These are phyloP conservation scores for Phialophora expanda DNA, from an alignment of 2,329 filamentous ascomycete species.

Conservation along the genomic window DNA sequence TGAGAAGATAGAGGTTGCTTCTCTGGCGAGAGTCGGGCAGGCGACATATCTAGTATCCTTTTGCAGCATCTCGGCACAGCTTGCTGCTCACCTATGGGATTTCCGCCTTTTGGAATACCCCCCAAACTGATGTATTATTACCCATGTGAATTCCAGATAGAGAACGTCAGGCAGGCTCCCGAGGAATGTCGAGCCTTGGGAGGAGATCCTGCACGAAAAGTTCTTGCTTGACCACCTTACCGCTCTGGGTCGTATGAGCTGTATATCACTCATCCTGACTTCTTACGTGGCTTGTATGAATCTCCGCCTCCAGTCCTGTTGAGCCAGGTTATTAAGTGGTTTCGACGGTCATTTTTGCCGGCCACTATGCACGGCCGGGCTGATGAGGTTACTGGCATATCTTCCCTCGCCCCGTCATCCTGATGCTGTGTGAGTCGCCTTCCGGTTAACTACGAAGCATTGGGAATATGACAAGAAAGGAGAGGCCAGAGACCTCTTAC, in stretches of 20 bases:
- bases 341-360: neutral
- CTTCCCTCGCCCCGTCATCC: neutral
- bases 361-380: neutral
- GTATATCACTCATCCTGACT: neutral
- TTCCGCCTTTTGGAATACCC: neutral
- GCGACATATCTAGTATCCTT: neutral
- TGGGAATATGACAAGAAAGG: neutral
- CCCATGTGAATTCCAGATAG: constrained; percentile 4
- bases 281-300: neutral
- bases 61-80: neutral
- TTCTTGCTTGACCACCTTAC: neutral
- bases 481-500: no score
- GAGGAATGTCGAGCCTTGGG: neutral
- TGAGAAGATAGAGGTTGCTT: constrained; percentile 20
- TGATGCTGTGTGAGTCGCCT: neutral
- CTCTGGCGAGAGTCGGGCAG: neutral
- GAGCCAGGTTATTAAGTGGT: neutral
- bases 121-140: constrained; percentile 11
- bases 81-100: neutral
- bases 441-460: neutral
- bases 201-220: neutral
- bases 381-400: neutral
- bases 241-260: neutral
- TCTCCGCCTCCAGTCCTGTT: neutral
- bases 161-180: neutral